These are phyloP conservation scores for Solanum hybrid DNA, from an alignment of 305 asterid species.

Conservation along the genomic window DNA sequence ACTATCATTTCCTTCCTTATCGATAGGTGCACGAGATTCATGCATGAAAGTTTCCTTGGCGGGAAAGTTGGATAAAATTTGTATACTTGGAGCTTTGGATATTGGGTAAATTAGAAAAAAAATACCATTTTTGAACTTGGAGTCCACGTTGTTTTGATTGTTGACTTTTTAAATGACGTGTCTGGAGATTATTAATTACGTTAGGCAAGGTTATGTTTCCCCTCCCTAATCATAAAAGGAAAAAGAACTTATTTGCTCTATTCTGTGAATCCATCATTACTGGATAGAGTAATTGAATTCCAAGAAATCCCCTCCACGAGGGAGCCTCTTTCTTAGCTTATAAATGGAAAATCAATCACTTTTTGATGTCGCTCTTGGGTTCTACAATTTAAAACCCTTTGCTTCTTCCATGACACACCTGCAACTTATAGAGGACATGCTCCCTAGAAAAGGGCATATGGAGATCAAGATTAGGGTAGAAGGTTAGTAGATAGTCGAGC, in stretches of 20 bases:
- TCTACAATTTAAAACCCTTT: not conserved
- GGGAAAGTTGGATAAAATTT: not conserved
- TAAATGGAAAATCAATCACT: not conserved
- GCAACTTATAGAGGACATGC: not conserved
- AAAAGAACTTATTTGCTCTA: not conserved
- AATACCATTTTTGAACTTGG: not conserved
- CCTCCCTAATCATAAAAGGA: not conserved
- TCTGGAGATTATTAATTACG: not conserved
- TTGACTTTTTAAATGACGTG: not conserved
- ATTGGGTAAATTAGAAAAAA: not conserved
- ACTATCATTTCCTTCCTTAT: not conserved
- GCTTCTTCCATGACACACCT: not conserved
- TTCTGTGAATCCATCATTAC: not conserved
- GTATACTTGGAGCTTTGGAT: not conserved
- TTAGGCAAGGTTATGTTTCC: not conserved
- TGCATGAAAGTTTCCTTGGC: not conserved
- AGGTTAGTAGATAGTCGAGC: not conserved
- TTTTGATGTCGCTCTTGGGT: not conserved
- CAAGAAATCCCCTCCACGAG: not conserved
- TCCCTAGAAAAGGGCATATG: not conserved
- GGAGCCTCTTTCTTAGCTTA: not conserved
- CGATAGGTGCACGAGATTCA: not conserved
- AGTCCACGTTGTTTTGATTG: not conserved
- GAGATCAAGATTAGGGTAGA: not conserved
- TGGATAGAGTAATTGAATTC: not conserved